These are phyloP conservation scores for Xylariales sp. DNA, from an alignment of 2,329 filamentous ascomycete species.

Conservation along the genomic window DNA sequence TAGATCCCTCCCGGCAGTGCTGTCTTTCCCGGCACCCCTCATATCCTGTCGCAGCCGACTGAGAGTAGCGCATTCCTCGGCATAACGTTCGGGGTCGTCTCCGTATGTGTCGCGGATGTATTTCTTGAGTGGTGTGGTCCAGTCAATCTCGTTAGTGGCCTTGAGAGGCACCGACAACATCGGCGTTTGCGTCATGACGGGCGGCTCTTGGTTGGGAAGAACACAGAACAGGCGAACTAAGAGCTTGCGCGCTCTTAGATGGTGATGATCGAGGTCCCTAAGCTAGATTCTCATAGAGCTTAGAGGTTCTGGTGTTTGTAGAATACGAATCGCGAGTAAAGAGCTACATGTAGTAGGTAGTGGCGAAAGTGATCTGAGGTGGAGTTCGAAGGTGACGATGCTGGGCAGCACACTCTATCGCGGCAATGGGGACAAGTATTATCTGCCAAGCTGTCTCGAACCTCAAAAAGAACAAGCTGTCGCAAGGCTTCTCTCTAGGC, in stretches of 20 bases:
- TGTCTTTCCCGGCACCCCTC: conserved; percentile 96
- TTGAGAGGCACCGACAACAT: conserved; percentile 97
- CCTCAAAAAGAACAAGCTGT: neutral
- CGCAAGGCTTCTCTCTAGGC: conserved; percentile 11
- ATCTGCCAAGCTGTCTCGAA: conserved; percentile 19
- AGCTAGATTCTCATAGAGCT: conserved; percentile 35
- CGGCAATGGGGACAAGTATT: conserved; percentile 9
- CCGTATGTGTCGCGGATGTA: conserved; percentile 96
- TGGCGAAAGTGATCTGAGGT: conserved; percentile 30
- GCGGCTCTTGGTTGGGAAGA: conserved; percentile 25
- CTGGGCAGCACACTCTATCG: conserved; percentile 14
- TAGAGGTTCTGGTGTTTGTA: conserved; percentile 7
- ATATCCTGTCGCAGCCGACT: conserved; percentile 98
- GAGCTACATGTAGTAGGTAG: conserved; percentile 24
- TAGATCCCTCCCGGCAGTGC: conserved; percentile 90
- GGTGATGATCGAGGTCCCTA: conserved; percentile 18
- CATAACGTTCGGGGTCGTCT: conserved; percentile 95
- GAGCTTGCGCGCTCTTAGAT: conserved; percentile 33
- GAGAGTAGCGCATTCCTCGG: conserved; percentile 92
- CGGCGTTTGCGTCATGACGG: conserved; percentile 81
- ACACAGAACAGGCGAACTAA: conserved; percentile 22
- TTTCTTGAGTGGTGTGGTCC: conserved; percentile 88
- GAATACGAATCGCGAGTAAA: conserved; percentile 17
- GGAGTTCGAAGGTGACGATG: conserved; percentile 36
- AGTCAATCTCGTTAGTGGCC: conserved; percentile 97